Conservation (phyloP, 1,284 basidiomycete genomes). For the Malassezia furfur region DNA sequence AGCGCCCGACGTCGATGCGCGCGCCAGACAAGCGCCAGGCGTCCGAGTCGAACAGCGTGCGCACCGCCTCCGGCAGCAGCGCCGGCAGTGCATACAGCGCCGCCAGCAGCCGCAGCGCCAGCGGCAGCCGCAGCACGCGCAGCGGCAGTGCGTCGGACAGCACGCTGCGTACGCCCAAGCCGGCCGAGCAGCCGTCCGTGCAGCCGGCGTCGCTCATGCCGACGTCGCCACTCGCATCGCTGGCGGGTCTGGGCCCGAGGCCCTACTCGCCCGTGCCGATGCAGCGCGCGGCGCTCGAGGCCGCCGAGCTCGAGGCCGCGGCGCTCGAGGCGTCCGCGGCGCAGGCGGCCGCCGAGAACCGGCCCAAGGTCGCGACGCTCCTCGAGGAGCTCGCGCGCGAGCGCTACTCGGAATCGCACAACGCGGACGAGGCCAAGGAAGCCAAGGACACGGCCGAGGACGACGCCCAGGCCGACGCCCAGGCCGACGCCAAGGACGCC, state of each 20-base stretch:
- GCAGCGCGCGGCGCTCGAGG: neutral
- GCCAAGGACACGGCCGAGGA: neutral
- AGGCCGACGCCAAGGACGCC: neutral
- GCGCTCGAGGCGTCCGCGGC: neutral
- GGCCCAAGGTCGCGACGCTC: neutral
- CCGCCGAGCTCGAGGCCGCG: neutral
- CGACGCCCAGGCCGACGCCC: too few species aligned
- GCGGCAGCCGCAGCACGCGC: neutral
- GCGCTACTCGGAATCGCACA: neutral
- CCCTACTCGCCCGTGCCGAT: constrained; percentile 2
- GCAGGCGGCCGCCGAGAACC: neutral
- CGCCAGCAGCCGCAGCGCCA: neutral
- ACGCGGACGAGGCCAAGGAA: neutral
- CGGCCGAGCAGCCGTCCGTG: neutral
- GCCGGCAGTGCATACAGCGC: neutral
- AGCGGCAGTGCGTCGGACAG: neutral
- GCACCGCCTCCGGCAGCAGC: neutral
- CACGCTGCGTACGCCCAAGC: neutral
- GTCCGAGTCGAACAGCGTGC: constrained; percentile 3
- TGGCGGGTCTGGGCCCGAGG: constrained; percentile 1
- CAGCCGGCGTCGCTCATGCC: neutral
- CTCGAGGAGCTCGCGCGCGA: neutral
- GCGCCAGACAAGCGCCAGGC: constrained; percentile 8
- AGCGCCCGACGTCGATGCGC: constrained; percentile 3
- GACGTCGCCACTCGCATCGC: neutral